Percentiles rank a stretch among this genome's conserved stretches.
Evolutionary conservation across 352 stramenopile species (phyloP).

Genomic region (Pythium utonaiense): DNA sequence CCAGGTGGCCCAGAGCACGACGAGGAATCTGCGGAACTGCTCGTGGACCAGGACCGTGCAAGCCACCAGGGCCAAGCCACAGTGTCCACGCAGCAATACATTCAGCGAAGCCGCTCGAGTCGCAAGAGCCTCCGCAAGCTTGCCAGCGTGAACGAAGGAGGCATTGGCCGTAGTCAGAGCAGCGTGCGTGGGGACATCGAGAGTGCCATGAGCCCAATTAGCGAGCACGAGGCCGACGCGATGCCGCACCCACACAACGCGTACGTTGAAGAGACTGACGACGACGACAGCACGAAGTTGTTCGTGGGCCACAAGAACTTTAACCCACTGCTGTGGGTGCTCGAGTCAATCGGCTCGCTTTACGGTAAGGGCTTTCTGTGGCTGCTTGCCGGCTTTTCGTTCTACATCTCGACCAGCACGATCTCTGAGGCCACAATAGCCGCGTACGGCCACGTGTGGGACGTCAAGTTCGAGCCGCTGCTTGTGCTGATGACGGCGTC

Average conservation of each 20-base stretch:
- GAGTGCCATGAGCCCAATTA: conserved; percentile 18
- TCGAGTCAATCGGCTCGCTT: conserved; percentile 32
- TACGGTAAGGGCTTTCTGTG: conserved; percentile 67
- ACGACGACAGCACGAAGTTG: conserved; percentile 5
- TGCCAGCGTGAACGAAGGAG: not conserved
- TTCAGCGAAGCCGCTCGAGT: conserved; percentile 9
- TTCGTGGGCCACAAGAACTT: not conserved
- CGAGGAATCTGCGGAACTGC: conserved; percentile 21
- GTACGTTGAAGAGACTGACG: conserved; percentile 39
- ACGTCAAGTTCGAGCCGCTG: conserved; percentile 69
- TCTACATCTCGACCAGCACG: conserved; percentile 51
- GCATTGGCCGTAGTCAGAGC: not conserved
- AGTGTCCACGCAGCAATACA: conserved; percentile 17
- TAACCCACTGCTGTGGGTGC: not conserved
- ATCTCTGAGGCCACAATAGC: conserved; percentile 42
- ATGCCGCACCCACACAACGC: conserved; percentile 53
- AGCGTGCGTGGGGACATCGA: conserved; percentile 14
- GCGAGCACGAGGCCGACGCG: conserved; percentile 22
- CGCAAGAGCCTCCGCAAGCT: conserved; percentile 17
- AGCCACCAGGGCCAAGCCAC: conserved; percentile 18
- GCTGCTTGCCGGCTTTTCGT: conserved; percentile 53
- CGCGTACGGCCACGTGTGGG: conserved; percentile 49
- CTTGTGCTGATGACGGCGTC: conserved; percentile 67
- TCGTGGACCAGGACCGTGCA: conserved; percentile 16
- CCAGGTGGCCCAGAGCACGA: conserved; percentile 35